Evolutionary conservation across 257 asterid species (phyloP).

Genomic region (Leptodermis oblonga): DNA sequence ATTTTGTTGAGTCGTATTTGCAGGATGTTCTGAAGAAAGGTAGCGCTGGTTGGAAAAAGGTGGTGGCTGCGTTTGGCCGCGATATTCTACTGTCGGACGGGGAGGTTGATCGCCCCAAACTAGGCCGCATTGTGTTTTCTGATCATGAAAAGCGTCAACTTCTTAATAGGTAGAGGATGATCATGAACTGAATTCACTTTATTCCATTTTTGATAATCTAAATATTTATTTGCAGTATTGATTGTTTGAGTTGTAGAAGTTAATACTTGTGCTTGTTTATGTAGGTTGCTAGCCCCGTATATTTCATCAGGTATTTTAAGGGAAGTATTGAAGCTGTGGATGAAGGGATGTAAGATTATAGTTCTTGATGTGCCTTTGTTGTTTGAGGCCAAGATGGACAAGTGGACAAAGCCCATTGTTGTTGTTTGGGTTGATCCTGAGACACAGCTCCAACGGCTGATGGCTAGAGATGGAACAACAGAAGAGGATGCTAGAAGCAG

Average conservation of each 20-base stretch:
- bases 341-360: slow-evolving; percentile 57
- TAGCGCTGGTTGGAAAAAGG: slow-evolving; percentile 86
- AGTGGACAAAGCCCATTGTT: slow-evolving; percentile 76
- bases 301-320: slow-evolving; percentile 64
- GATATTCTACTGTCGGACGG: slow-evolving; percentile 66
- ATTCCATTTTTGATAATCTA: background rate
- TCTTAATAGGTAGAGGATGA: slow-evolving; percentile 59
- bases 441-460: slow-evolving; percentile 81
- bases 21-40: slow-evolving; percentile 75
- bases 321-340: slow-evolving; percentile 79
- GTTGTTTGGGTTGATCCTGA: slow-evolving; percentile 87
- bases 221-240: too few species aligned
- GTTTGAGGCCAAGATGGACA: slow-evolving; percentile 86
- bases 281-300: slow-evolving; percentile 79
- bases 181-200: background rate
- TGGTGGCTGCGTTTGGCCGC: slow-evolving; percentile 71
- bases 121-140: slow-evolving; percentile 76
- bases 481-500: slow-evolving; percentile 71
- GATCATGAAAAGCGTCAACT: slow-evolving; percentile 77
- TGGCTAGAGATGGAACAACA: slow-evolving; percentile 67
- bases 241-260: background rate
- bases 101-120: slow-evolving; percentile 80
- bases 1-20: background rate
- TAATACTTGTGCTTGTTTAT: slow-evolving; percentile 5
- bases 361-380: slow-evolving; percentile 92